phyloP scores from a whole-genome alignment of 2,329 filamentous ascomycete species.

The Aspergillus uvarum region DNA sequence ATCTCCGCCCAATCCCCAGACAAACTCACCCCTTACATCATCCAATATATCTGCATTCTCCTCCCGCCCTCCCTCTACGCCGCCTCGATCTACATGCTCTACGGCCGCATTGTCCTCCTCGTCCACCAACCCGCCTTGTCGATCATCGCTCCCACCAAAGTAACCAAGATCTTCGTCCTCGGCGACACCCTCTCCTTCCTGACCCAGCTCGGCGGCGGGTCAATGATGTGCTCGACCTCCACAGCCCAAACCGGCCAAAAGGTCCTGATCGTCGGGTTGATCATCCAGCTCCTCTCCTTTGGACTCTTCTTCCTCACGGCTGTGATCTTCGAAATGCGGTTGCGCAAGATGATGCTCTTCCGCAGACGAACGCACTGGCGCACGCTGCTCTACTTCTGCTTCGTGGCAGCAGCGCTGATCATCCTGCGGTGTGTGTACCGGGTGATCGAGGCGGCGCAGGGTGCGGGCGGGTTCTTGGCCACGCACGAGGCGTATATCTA shows the following conservation, averaged over 20 bases:
- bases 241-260: no score
- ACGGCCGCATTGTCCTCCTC: conserved; percentile 11
- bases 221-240: neutral
- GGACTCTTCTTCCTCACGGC: no score
- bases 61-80: conserved; percentile 16
- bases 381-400: no score
- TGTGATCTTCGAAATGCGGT: neutral
- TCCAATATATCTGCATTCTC: conserved; percentile 12
- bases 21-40: neutral
- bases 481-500: conserved; percentile 13
- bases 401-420: neutral
- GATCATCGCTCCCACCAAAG: conserved; percentile 5
- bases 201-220: neutral
- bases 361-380: no score
- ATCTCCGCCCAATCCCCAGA: neutral
- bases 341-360: no score
- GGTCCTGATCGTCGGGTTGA: no score
- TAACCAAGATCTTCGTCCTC: conserved; percentile 10
- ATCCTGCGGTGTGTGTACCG: conserved; percentile 11
- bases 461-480: neutral
- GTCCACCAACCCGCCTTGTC: conserved; percentile 1
- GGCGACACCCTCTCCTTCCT: conserved; percentile 7
- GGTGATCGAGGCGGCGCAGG: conserved; percentile 6
- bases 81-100: conserved; percentile 28
- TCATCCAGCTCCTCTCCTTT: no score